Evolutionary conservation across 148 eudicot genomes (phyloP).

Genomic region (Nepenthes mirabilis): DNA sequence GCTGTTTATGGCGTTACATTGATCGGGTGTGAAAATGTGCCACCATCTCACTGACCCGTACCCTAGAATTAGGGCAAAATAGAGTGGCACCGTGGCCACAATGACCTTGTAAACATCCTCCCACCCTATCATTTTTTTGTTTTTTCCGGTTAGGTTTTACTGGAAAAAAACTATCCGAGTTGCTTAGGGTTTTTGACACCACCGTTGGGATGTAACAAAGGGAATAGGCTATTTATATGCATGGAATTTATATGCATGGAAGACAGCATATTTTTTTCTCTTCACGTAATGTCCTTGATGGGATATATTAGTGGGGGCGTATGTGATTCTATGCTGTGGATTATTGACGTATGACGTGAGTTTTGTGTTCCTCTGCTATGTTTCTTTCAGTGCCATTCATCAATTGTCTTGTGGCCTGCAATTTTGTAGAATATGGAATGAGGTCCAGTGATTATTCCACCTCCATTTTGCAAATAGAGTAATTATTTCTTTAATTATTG

Average conservation of each 20-base stretch:
- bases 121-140: conserved; percentile 53
- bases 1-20: conserved; percentile 57
- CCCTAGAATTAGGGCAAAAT: conserved; percentile 55
- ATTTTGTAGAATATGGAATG: conserved; percentile 4
- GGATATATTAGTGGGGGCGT: conserved; percentile 3
- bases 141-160: not conserved
- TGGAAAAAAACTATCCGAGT: not conserved
- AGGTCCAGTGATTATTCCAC: conserved; percentile 12
- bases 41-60: conserved; percentile 74
- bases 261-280: not conserved
- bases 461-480: not conserved
- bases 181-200: not conserved
- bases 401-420: conserved; percentile 1
- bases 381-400: not conserved
- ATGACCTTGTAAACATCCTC: conserved; percentile 69
- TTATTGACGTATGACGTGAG: conserved; percentile 2
- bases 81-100: conserved; percentile 68
- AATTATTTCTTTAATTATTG: not conserved
- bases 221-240: not conserved
- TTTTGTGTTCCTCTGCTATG: not conserved
- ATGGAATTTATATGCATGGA: not conserved
- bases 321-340: conserved; percentile 12
- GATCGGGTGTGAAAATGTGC: conserved; percentile 45
- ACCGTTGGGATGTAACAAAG: not conserved
- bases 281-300: not conserved